Base-by-base conservation (phyloP, 768 basidiomycete genomes). In the Roridomyces roridus region DNA sequence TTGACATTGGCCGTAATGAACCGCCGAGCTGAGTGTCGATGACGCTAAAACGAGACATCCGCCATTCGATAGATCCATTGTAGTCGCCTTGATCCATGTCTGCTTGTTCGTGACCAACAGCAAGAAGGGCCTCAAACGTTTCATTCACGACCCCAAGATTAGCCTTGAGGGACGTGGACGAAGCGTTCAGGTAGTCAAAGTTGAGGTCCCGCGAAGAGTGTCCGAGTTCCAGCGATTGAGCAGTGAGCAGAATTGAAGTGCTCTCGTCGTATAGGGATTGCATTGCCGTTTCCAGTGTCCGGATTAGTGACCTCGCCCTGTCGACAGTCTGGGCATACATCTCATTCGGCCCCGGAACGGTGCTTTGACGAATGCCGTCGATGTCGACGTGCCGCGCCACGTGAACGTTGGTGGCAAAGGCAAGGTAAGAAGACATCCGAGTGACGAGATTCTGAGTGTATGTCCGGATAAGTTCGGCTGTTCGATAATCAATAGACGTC, bases 321-420 rank as follows among this genome's bases (percentile, higher is more conserved):
- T 86, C 85, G 3, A 94, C 87, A 18, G 85, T 85, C 59, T 85
- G 80, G 14, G 77, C 67, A 67, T 92, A 93, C 29, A 77, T 67
- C 18, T 81, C 75, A 61, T 83, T 82, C 21, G 76, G 67, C 7
- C 79, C 69, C 14, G 77, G 67, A 10, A 74, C 75, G 1, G 77
- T 73, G 25, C 84, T 80, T 57, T 81, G 77, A 24, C 77, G 78
- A 58, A 89, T 80, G 15, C 88, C 89, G 62, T 94, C 91, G 55
- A 95, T 84, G 67, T 95, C 94, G 57, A 96, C 85, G 68, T 88
- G 85, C 26, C 85, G 83, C 18, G 92, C 92, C 49, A 96, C 72
- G 69, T 94, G 87, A 57, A 94, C 80, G 59, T 92, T 86, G 21
- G 84, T 81, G 34, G 88, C 78, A 45, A 83, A 79, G 11, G 74